Evolutionary conservation across 2,329 filamentous ascomycete genomes (phyloP).

Genomic region (Paecilomyces sp.): DNA sequence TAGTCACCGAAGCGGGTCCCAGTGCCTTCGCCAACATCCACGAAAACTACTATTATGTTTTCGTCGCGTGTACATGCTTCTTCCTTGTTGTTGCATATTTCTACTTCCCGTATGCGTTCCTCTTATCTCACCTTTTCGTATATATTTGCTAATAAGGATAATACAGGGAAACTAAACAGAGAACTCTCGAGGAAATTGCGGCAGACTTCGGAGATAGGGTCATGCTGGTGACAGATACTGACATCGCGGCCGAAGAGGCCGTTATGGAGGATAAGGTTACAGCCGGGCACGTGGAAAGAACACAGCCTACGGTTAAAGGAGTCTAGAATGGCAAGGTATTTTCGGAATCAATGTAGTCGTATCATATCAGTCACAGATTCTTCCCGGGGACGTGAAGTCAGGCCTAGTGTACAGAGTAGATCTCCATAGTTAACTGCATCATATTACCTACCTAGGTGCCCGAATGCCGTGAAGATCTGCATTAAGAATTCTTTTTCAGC

Average conservation of each 20-base stretch:
- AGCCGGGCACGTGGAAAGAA: not conserved
- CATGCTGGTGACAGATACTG: constrained; percentile 15
- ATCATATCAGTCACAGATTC: not conserved
- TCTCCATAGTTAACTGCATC: not conserved
- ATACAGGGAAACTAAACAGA: constrained; percentile 41
- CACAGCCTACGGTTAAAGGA: not conserved
- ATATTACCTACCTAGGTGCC: not conserved
- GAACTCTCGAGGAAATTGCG: constrained; percentile 44
- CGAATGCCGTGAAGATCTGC: not conserved
- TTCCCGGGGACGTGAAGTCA: not conserved
- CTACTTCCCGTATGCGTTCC: constrained; percentile 43
- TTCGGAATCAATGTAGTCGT: not conserved
- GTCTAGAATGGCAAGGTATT: not conserved
- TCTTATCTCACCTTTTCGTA: not conserved
- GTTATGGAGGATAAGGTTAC: constrained; percentile 6
- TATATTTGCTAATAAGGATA: constrained; percentile 1
- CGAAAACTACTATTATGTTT: constrained; percentile 57
- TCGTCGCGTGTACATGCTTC: constrained; percentile 46
- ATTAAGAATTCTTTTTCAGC: not conserved
- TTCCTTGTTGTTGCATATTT: constrained; percentile 48
- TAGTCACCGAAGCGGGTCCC: constrained; percentile 48
- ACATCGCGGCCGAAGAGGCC: constrained; percentile 7
- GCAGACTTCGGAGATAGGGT: constrained; percentile 43
- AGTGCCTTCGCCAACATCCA: constrained; percentile 50
- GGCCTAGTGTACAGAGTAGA: not conserved